Evolutionary conservation across 129 eudicot species (phyloP).

Genomic region (Dittrichia graveolens): DNA sequence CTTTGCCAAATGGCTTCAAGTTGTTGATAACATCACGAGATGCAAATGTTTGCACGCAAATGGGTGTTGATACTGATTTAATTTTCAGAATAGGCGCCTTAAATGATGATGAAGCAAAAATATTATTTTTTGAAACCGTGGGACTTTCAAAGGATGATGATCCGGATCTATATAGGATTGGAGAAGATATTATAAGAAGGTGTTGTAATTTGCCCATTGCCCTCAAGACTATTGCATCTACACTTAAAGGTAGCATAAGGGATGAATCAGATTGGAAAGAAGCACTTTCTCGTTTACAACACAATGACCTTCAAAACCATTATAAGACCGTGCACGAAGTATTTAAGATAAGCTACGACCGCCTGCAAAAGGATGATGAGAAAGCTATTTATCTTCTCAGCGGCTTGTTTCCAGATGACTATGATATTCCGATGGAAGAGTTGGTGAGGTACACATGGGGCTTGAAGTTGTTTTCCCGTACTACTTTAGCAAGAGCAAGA

Average conservation of each 20-base stretch:
- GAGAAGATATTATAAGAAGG: neutral
- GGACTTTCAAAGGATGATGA: neutral
- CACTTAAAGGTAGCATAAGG: neutral
- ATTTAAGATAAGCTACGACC: neutral
- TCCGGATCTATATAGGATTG: neutral
- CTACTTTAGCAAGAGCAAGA: neutral
- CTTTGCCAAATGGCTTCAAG: neutral
- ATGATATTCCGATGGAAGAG: neutral
- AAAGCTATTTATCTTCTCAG: neutral
- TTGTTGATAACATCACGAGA: neutral
- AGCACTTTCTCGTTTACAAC: neutral
- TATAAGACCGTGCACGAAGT: neutral
- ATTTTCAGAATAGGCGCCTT: neutral
- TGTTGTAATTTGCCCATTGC: neutral
- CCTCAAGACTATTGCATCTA: neutral
- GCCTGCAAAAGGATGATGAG: neutral
- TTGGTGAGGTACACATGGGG: neutral
- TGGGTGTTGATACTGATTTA: neutral
- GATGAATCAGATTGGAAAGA: neutral
- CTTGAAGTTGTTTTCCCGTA: neutral
- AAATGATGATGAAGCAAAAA: neutral
- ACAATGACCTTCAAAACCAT: neutral
- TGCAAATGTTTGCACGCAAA: neutral
- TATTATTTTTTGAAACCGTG: neutral
- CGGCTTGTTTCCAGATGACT: constrained; percentile 1